Base-by-base conservation (phyloP, 768 basidiomycete species). In the Pleurotus giganteus region DNA sequence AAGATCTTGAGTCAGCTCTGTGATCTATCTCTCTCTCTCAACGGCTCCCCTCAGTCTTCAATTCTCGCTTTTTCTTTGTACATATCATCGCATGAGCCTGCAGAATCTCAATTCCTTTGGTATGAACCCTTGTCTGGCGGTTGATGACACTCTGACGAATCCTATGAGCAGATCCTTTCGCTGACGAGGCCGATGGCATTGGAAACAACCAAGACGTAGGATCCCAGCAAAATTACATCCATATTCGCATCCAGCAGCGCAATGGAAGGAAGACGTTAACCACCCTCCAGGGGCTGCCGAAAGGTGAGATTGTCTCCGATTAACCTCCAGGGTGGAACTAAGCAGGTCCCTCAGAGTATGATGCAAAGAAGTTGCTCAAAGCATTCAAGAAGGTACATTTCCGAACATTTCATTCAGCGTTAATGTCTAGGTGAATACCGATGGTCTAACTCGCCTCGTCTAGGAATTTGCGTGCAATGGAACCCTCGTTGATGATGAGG, bases 391-490 rank as follows among this genome's bases (percentile, higher is more conserved):
- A 98, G 88, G 93, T 89, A 56, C 44, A 56, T 55, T 52, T 37
- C 41, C 27, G 3, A 31, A 53, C 15, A 19, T 23, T 36, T 37
- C n/a, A 49, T 56, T 43, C 34, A 41, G 12, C 12, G 12, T 17
- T 15, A 31, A 17, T 21, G 29, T 43, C 31, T 45, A 36, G 32
- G n/a, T 45, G 39, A 60, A 62, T 7, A 27, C 19, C n/a, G 7
- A 37, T 47, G 19, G 44, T 12, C 27, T 37, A 39, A 39, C 17
- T 51, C 31, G 34, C 41, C 28, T 54, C 51, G 47, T 47, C 9
- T 61, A 95, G 93, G 93, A 97, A 79, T 97, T 98, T 63, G 95
- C 95, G 61, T 98, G 95, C 79, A 99, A 99, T 74, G 97, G 97
- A 62, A 95, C 89, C 47, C 83, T 99, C 63, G 91, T 97, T 61